Evolutionary conservation across 768 basidiomycete genomes (phyloP), one percentile per base, ranked within the genome.

Genomic region (Russula foetens): DNA sequence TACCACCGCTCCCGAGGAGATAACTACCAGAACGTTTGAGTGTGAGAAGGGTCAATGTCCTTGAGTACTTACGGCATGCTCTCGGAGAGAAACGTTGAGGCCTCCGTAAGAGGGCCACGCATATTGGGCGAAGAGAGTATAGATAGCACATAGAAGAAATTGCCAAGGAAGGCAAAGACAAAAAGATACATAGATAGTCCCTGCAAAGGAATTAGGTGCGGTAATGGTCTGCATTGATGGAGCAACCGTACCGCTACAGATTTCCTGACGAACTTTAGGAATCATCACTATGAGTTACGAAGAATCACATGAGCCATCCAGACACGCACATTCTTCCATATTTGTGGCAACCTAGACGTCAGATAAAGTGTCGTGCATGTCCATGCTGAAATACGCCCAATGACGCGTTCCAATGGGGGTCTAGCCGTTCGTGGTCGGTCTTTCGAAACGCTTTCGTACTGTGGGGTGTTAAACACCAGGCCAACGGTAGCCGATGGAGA

Each of bases 341-440:
- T 97, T 72, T 99, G 97, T 23, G 97, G 97, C 67, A 99, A 73
- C 60, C 97, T 84, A 3, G 89, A 91, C 3, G 96, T 98, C 38
- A 99, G 76, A 72, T 99, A 99, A 17, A 98, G 76, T 0, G 85
- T 90, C 1, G 95, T 93, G 70, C 96, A 98, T 21, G 87, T 69
- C 97, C 97, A 99, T 9, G 97, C 95, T 56, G 89, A 93, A 56
- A 93, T 82, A 3, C 97, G 86, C 1, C 97, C 97, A 51, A 98
- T 74, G 26, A 93, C 69, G 50, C 82, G 86, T 67, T 93, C 81
- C 54, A 71, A 72, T 14, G 69, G 57, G 48, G 66, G 54, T 50
- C 64, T 44, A 69, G 68, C 9, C 72, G 67, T 39, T 67, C 68
- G 49, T 57, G 53, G 47, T 43, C 39, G 51, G 48, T 52, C 44